These are phyloP conservation scores for Pyrus hybrid DNA, from an alignment of 331 rosid species.

Conservation along the genomic window DNA sequence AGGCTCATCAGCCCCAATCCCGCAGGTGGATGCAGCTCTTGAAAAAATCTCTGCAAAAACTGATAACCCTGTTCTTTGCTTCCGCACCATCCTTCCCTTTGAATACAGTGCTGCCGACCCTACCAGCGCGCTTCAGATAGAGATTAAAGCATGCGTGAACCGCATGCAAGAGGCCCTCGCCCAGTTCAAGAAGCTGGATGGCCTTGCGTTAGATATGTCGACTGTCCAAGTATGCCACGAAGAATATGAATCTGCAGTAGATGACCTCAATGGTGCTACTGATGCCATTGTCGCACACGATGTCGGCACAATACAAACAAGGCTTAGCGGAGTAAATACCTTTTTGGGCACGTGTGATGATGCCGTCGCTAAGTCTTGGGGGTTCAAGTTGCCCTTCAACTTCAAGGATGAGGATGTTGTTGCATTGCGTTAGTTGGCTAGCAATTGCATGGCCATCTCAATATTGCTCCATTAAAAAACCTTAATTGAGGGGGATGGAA, in stretches of 20 bases:
- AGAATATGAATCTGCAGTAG: neutral
- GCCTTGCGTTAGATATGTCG: neutral
- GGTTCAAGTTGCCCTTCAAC: neutral
- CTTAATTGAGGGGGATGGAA: too few species aligned
- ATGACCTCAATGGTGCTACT: neutral
- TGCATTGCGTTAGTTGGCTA: neutral
- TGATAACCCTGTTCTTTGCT: neutral
- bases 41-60: neutral
- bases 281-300: neutral
- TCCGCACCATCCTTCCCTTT: neutral
- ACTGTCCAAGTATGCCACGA: neutral
- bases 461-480: neutral
- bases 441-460: neutral
- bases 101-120: neutral
- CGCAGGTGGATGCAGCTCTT: neutral
- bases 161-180: neutral
- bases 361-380: neutral
- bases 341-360: neutral
- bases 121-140: neutral
- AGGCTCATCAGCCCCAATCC: neutral
- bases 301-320: neutral
- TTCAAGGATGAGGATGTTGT: neutral
- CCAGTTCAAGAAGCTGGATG: neutral
- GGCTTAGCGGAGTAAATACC: neutral
- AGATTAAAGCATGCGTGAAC: neutral